Percentiles rank a stretch among this genome's conserved stretches.
These are phyloP conservation scores for Populus davidiana DNA, from an alignment of 345 rosid genomes.

Conservation along the genomic window DNA sequence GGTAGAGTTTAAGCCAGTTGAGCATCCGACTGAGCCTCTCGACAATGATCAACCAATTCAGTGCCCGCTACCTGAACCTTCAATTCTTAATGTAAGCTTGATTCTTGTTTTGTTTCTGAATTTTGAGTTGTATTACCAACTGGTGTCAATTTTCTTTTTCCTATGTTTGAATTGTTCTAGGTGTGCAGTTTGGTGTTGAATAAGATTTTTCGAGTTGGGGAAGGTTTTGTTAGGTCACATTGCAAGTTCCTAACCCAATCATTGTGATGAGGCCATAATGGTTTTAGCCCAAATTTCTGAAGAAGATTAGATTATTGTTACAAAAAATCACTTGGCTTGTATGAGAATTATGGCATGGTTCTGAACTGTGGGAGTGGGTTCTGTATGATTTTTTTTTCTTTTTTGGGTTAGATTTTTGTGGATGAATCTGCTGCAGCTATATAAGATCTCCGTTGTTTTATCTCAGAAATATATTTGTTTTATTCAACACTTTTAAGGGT, in stretches of 20 bases:
- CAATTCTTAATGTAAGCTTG: conserved; percentile 74
- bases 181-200: background rate
- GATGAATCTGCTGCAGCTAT: background rate
- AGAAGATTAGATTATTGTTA: background rate
- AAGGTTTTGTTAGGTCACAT: background rate
- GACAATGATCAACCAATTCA: conserved; percentile 74
- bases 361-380: background rate
- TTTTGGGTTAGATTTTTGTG: background rate
- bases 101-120: background rate
- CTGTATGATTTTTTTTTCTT: background rate
- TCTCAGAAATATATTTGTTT: background rate
- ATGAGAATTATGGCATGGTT: background rate
- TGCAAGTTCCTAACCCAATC: background rate
- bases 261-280: background rate
- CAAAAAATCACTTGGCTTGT: background rate
- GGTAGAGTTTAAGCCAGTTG: conserved; percentile 86
- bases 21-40: conserved; percentile 85
- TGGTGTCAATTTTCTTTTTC: background rate
- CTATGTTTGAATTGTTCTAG: background rate
- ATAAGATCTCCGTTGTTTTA: background rate
- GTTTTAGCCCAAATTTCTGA: background rate
- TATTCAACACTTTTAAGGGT: background rate
- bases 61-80: conserved; percentile 88
- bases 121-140: background rate
- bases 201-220: no score